Base-by-base conservation (phyloP, 805 yeast species). In the Monosporozyma servazzii region DNA sequence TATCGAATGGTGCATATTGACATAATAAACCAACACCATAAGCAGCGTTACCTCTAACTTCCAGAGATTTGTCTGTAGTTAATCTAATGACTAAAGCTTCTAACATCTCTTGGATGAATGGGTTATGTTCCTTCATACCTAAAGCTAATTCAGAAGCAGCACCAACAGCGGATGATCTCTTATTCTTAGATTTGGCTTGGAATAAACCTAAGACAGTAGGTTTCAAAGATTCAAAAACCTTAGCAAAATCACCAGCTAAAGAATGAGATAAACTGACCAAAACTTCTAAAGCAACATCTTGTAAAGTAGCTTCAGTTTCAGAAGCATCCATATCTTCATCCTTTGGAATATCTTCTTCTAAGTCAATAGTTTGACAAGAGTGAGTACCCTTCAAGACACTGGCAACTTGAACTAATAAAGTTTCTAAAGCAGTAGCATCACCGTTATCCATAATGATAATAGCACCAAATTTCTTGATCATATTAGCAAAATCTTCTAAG, bases 41-140 rank as follows among this genome's bases (percentile, higher is more conserved):
- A 17, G 97, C 96, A 49, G 97, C 91, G 60, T 89, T 87, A 61
- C 96, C 90, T 71, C 91, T 85, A 53, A 88, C 97, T 65, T 88
- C 96, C 56, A 86, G 74, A 15, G 93, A 84, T 62, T 80, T 80
- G 66, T 86, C 89, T 63, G 81, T 81, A 51, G 84, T 77, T 54
- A 91, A 75, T 57, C 84, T 82, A 53, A 80, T 76, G 48, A 78
- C 73, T 65, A 93, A 84, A 40, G 84, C 73, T 65, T 82, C 80
- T 62, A 88, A 71, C 63, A 93, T 73, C 57, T 85, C 88, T 56
- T 80, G 78, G 39, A 82, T 70, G 71, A 75, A 84, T 53, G 88
- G 87, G 62, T 86, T 81, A 29, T 71, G 65, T 39, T 72, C 71
- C 63, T 83, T 81, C 75, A 93, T 72, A 52, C 90, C 90, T 51